Conservation (phyloP, 352 stramenopile genomes). For the Globisporangium uncinulatum region DNA sequence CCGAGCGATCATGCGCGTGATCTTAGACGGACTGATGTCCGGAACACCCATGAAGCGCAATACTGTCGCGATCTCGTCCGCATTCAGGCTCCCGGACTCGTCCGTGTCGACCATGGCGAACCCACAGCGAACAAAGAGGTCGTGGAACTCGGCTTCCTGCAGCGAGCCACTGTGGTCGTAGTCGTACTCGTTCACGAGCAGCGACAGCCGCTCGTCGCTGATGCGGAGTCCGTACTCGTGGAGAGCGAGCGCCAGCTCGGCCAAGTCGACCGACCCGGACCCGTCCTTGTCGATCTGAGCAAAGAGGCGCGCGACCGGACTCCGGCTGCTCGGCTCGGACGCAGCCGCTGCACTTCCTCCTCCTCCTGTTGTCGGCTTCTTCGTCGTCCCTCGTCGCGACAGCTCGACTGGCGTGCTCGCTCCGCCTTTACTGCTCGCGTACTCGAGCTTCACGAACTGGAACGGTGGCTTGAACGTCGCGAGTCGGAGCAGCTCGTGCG, state of each 20-base stretch:
- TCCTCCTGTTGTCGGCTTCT: background rate
- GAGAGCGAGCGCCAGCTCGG: slow-evolving; percentile 31
- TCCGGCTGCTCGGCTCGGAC: slow-evolving; percentile 1
- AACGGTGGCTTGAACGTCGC: slow-evolving; percentile 47
- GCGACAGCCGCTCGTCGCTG: slow-evolving; percentile 22
- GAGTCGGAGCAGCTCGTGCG: slow-evolving; percentile 56
- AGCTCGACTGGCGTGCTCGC: slow-evolving; percentile 22
- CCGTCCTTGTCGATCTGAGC: slow-evolving; percentile 40
- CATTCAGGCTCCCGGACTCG: slow-evolving; percentile 44
- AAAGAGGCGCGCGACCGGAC: slow-evolving; percentile 31
- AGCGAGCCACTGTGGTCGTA: slow-evolving; percentile 41
- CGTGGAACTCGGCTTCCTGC: slow-evolving; percentile 41
- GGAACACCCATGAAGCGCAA: slow-evolving; percentile 46
- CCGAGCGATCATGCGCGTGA: slow-evolving; percentile 40
- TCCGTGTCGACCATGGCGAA: slow-evolving; percentile 60
- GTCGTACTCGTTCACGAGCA: slow-evolving; percentile 44
- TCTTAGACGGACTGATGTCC: slow-evolving; percentile 28
- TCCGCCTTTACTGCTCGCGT: slow-evolving; percentile 11
- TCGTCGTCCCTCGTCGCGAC: background rate
- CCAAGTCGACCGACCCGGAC: slow-evolving; percentile 37
- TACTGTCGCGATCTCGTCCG: slow-evolving; percentile 39
- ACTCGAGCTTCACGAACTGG: slow-evolving; percentile 48
- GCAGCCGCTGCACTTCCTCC: too few relatives aligned
- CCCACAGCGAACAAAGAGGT: slow-evolving; percentile 49
- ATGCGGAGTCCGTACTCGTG: slow-evolving; percentile 29